phyloP scores from a whole-genome alignment of 1,284 basidiomycete species.

The Trichosporon ovoides region DNA sequence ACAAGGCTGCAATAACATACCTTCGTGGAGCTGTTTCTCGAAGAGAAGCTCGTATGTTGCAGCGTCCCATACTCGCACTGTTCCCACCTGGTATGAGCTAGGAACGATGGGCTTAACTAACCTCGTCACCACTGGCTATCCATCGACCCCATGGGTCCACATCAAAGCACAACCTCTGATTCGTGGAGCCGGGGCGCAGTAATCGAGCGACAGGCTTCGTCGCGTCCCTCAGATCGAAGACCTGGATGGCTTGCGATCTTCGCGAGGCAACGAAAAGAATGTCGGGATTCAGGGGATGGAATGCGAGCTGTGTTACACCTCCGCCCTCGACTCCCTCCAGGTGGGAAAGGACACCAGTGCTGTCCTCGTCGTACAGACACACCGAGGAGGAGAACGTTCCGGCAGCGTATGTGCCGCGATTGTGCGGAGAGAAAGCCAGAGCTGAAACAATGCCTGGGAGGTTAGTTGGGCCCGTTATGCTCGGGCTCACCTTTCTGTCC shows the following conservation, averaged over 20 bases:
- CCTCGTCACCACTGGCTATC: conserved; percentile 67
- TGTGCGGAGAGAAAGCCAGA: conserved; percentile 66
- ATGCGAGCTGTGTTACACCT: conserved; percentile 71
- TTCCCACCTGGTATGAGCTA: conserved; percentile 27
- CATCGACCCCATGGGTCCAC: conserved; percentile 66
- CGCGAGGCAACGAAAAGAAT: conserved; percentile 74
- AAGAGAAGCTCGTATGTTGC: conserved; percentile 13
- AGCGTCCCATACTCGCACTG: conserved; percentile 40
- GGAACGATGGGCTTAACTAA: conserved; percentile 36
- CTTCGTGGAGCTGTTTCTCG: conserved; percentile 17
- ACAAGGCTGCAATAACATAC: conserved; percentile 7
- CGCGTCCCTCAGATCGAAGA: conserved; percentile 70
- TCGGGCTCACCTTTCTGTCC: conserved; percentile 67
- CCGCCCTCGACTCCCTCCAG: conserved; percentile 59
- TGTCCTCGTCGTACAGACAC: conserved; percentile 65
- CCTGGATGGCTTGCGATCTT: conserved; percentile 59
- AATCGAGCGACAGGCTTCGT: conserved; percentile 34
- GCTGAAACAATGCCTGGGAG: conserved; percentile 72
- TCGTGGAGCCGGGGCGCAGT: conserved; percentile 53
- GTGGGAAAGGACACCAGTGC: conserved; percentile 57
- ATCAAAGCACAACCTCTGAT: conserved; percentile 73
- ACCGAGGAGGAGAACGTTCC: conserved; percentile 59
- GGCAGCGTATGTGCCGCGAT: conserved; percentile 68
- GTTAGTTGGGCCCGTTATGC: background rate
- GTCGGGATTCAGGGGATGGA: conserved; percentile 67